A percentile compares a stretch with the other conserved stretches of the same genome.
Evolutionary conservation across 169 alveolate species (phyloP).

Genomic region (Plasmodium cynomolgi): DNA sequence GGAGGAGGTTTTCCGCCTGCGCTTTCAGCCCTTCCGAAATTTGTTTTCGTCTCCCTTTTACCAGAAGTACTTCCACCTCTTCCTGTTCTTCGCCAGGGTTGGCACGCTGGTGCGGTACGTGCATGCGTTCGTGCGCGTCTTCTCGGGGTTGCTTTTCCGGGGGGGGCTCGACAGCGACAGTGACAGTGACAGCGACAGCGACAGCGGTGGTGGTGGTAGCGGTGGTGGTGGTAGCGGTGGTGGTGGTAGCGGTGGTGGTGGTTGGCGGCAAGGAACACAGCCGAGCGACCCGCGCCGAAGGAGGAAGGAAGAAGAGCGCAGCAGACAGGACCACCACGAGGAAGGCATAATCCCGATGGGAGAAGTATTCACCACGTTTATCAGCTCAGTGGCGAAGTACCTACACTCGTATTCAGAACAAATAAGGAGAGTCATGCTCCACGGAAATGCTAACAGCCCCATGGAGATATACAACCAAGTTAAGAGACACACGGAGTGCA

Average conservation of each 20-base stretch:
- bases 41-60: constrained; percentile 23
- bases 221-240: not conserved
- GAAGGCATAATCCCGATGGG: constrained; percentile 25
- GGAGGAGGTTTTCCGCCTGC: not conserved
- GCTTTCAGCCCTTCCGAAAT: constrained; percentile 42
- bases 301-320: not conserved
- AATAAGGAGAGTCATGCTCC: constrained; percentile 2
- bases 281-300: not conserved
- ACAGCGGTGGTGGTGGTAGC: not conserved
- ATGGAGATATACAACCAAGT: constrained; percentile 23
- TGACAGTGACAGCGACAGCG: not conserved
- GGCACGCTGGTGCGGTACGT: constrained; percentile 59
- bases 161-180: not conserved
- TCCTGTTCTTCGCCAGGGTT: constrained; percentile 19
- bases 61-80: constrained; percentile 50
- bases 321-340: not conserved
- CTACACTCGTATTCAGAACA: constrained; percentile 2
- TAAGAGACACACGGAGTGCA: constrained; percentile 35
- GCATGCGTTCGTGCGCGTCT: constrained; percentile 27
- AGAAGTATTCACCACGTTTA: constrained; percentile 5
- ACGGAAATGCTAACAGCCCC: constrained; percentile 12
- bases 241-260: not conserved
- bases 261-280: not conserved
- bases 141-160: not conserved
- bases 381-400: constrained; percentile 17